Evolutionary conservation across 1,284 basidiomycete species (phyloP).

Genomic region (Moniliella sp.): DNA sequence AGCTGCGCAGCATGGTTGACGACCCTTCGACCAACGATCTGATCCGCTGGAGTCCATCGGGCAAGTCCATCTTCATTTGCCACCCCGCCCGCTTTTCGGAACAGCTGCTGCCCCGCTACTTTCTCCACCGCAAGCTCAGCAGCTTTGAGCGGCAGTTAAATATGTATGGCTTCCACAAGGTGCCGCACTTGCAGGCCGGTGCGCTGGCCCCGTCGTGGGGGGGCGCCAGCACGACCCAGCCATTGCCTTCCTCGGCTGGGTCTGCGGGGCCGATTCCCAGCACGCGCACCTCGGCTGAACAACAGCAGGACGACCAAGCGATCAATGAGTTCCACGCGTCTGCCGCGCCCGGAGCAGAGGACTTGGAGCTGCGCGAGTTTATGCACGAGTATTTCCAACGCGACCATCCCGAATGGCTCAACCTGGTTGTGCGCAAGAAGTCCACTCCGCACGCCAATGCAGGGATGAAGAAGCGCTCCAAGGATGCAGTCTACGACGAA

Average conservation of each 20-base stretch:
- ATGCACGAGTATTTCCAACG: constrained; percentile 70
- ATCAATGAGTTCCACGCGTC: too few species aligned
- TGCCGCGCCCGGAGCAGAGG: constrained; percentile 31
- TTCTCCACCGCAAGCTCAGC: constrained; percentile 84
- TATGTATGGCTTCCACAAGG: constrained; percentile 42
- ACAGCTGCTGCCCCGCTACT: constrained; percentile 73
- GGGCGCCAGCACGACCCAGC: too few species aligned
- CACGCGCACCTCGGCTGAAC: too few species aligned
- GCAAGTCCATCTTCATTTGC: constrained; percentile 74
- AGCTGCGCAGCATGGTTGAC: constrained; percentile 72
- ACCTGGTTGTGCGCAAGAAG: constrained; percentile 53
- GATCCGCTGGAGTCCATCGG: constrained; percentile 69
- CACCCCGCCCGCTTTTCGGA: constrained; percentile 78
- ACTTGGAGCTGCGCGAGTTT: constrained; percentile 81
- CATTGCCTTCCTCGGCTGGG: too few species aligned
- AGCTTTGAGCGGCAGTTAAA: constrained; percentile 88
- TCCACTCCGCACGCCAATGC: constrained; percentile 21
- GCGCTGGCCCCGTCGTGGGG: constrained; percentile 51
- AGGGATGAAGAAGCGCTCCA: constrained; percentile 21
- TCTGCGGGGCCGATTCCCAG: too few species aligned
- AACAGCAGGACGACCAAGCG: too few species aligned
- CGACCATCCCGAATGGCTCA: constrained; percentile 71
- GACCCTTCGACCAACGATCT: constrained; percentile 58
- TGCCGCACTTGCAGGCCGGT: constrained; percentile 71
- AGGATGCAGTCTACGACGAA: too few species aligned